These are phyloP conservation scores for Babesia caballi DNA, from an alignment of 169 alveolate species.

Conservation along the genomic window DNA sequence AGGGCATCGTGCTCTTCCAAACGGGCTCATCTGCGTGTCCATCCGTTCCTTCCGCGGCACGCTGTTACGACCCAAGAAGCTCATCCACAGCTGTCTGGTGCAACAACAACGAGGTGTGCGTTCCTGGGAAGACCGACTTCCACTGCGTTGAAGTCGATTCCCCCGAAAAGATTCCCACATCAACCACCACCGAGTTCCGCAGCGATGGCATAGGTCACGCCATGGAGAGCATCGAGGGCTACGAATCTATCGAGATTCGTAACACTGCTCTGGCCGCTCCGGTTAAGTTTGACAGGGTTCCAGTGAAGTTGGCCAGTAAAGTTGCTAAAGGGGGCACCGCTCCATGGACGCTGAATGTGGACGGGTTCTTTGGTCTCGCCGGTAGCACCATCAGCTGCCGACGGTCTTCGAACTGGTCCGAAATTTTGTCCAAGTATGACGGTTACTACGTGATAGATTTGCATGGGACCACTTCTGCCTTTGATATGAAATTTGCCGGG, in stretches of 20 bases:
- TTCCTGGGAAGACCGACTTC: constrained; percentile 60
- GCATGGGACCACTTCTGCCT: constrained; percentile 2
- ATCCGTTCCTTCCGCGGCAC: neutral
- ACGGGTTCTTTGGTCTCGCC: constrained; percentile 50
- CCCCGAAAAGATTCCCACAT: constrained; percentile 36
- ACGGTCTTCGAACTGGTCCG: constrained; percentile 22
- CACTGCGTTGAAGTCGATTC: constrained; percentile 55
- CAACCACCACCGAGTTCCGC: constrained; percentile 19
- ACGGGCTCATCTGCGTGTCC: constrained; percentile 60
- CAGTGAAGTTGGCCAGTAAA: constrained; percentile 40
- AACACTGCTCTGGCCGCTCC: neutral
- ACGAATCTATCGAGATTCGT: constrained; percentile 4
- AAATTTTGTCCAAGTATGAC: constrained; percentile 2
- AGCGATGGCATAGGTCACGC: constrained; percentile 14
- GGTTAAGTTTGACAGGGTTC: constrained; percentile 3
- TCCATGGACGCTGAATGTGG: neutral
- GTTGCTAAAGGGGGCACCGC: neutral
- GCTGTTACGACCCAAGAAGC: constrained; percentile 65
- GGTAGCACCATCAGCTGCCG: constrained; percentile 44
- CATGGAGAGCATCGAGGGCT: constrained; percentile 54
- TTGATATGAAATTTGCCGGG: neutral
- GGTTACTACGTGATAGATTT: constrained; percentile 46
- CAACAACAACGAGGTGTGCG: constrained; percentile 49
- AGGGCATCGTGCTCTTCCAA: constrained; percentile 69
- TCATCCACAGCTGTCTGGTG: constrained; percentile 73